Conservation (phyloP, 139 green algal genomes). For the Picochlorum costavermella region DNA sequence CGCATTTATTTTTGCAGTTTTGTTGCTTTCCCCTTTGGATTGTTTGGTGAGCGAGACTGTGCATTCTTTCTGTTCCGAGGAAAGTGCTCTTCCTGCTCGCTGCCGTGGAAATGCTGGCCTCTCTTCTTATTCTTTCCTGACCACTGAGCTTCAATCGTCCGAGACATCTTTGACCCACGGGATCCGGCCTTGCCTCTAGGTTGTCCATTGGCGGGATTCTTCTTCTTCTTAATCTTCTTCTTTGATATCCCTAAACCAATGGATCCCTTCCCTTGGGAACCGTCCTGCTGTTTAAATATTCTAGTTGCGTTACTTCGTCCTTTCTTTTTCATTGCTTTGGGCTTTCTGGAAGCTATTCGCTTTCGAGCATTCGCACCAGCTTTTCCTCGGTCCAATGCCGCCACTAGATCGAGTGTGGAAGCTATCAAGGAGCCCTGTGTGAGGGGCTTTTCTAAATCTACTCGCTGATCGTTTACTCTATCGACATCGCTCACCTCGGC, state of each 20-base stretch:
- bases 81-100: neutral
- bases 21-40: neutral
- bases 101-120: slow-evolving; percentile 1
- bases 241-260: neutral
- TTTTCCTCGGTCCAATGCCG: slow-evolving; percentile 14
- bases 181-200: too few relatives aligned
- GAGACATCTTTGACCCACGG: neutral
- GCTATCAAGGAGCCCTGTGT: slow-evolving; percentile 7
- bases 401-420: slow-evolving; percentile 16
- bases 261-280: neutral
- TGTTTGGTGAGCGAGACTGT: neutral
- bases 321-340: neutral
- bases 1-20: too few relatives aligned
- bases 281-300: neutral
- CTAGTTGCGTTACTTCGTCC: neutral
- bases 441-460: neutral
- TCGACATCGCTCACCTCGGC: slow-evolving; percentile 26
- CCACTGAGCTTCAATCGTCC: slow-evolving; percentile 7
- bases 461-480: slow-evolving; percentile 13
- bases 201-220: neutral
- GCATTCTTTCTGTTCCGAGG: neutral
- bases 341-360: neutral
- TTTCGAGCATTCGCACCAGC: too few relatives aligned
- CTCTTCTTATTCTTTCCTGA: neutral
- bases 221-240: neutral